Base-by-base conservation (phyloP, 306 rosid species). In the Astragalus glycyphyllos region DNA sequence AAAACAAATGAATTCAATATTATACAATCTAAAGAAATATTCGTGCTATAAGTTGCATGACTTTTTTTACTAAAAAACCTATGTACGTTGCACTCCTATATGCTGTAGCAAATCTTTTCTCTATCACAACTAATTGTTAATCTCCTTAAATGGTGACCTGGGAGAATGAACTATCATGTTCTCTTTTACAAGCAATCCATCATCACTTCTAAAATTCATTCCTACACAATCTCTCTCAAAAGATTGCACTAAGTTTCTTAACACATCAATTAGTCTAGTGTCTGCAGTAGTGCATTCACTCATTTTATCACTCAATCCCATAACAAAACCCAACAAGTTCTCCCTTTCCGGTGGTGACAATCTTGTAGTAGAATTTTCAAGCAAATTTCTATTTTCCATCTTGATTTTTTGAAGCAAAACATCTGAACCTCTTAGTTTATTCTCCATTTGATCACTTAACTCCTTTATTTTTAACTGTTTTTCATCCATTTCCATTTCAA, bases 141-240 rank as follows among this genome's bases (percentile, higher is more conserved):
- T 80, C 77, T 85, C 88, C 82, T 85, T 75, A 66, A 90, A 88
- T 31, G 91, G 93, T 1, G 86, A 72, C 79, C 91, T 14, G 26
- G 90, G 81, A 55, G 82, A 78, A 68, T 72, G 84, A 65, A 81
- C 50, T 46, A 69, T 69, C 64, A 64, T 73, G 60, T 84, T 90
- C 81, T 85, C 83, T 80, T 84, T 81, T n/a, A 68, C 74, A 65
- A 58, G 41, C 31, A 79, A 77, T 4, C 29, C 90, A 41, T 73
- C 85, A 16, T 74, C 85, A 47, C 46, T 49, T 60, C 48, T 63
- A 44, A 62, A 63, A 41, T 68, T 80, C 58, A 62, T 75, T 47
- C 31, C 76, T 31, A 44, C 48, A 77, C 74, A 60, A 34, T 76
- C 73, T 49, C 71, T 77, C 71, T 78, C 84, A 47, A 78, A 74